Conservation (phyloP, 1,139 yeast genomes). For the Sugiyamaella novakii region DNA sequence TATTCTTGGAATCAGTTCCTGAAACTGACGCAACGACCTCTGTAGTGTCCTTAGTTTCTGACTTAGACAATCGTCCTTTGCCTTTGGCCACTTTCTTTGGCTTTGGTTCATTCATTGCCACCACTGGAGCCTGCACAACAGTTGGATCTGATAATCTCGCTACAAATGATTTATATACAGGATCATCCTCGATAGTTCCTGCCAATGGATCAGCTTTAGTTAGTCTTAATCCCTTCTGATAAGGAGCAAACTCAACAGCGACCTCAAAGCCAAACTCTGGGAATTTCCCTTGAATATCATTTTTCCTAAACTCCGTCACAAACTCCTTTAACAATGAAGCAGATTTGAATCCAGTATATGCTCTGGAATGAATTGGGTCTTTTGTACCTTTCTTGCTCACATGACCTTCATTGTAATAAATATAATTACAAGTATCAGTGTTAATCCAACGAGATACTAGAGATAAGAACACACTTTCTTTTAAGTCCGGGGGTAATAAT, state of each 20-base stretch:
- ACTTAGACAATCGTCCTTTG: background rate
- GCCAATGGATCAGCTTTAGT: slow-evolving; percentile 26
- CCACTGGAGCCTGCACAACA: slow-evolving; percentile 9
- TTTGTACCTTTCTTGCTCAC: slow-evolving; percentile 34
- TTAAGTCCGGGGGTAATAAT: slow-evolving; percentile 44
- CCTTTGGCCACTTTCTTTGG: background rate
- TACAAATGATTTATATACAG: slow-evolving; percentile 27
- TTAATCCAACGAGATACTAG: slow-evolving; percentile 31
- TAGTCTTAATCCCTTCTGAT: slow-evolving; percentile 26
- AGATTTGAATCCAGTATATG: slow-evolving; percentile 29
- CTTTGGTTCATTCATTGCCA: background rate
- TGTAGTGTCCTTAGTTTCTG: background rate
- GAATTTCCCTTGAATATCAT: slow-evolving; percentile 17
- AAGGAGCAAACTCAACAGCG: slow-evolving; percentile 35
- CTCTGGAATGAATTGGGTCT: slow-evolving; percentile 27
- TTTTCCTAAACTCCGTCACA: slow-evolving; percentile 24
- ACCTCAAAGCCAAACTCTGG: slow-evolving; percentile 15
- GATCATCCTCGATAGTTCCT: slow-evolving; percentile 29
- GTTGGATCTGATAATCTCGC: slow-evolving; percentile 23
- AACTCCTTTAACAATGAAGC: slow-evolving; percentile 25
- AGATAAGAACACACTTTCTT: slow-evolving; percentile 37
- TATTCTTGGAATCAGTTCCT: background rate
- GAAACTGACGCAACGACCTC: too few species aligned
- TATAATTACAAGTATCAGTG: slow-evolving; percentile 29
- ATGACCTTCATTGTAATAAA: slow-evolving; percentile 45